Conservation (phyloP, 345 rosid genomes). For the Brassica rapa region DNA sequence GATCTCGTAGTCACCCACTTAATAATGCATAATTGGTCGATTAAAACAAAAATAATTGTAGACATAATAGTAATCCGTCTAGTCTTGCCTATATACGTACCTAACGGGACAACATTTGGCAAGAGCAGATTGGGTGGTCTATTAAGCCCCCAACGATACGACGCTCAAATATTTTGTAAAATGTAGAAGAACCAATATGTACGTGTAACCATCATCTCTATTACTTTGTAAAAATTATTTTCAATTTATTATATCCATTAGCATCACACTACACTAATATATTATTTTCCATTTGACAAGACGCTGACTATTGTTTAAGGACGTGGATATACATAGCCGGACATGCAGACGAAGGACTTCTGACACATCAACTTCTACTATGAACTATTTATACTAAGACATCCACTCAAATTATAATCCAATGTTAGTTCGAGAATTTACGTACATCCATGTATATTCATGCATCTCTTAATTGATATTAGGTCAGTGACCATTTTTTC, state of each 20-base stretch:
- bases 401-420: constrained; percentile 15
- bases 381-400: neutral
- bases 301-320: constrained; percentile 20
- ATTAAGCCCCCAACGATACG: constrained; percentile 10
- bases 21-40: constrained; percentile 5
- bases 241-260: neutral
- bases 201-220: constrained; percentile 11
- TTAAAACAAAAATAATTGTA: neutral
- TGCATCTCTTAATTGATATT: neutral
- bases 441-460: neutral
- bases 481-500: neutral
- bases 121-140: constrained; percentile 21
- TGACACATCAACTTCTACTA: constrained; percentile 37
- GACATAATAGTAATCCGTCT: constrained; percentile 7
- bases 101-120: constrained; percentile 12
- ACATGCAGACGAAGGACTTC: constrained; percentile 27
- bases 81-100: constrained; percentile 3
- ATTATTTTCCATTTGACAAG: constrained; percentile 20
- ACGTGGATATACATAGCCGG: constrained; percentile 21
- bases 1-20: constrained; percentile 32
- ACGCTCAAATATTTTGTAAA: constrained; percentile 3
- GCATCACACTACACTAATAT: constrained; percentile 1
- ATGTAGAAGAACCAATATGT: constrained; percentile 20
- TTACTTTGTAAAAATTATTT: neutral
- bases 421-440: neutral